Percentiles rank a stretch among this genome's conserved stretches.
These are phyloP conservation scores for Spinacia oleracea DNA, from an alignment of 179 eudicot species.

Conservation along the genomic window DNA sequence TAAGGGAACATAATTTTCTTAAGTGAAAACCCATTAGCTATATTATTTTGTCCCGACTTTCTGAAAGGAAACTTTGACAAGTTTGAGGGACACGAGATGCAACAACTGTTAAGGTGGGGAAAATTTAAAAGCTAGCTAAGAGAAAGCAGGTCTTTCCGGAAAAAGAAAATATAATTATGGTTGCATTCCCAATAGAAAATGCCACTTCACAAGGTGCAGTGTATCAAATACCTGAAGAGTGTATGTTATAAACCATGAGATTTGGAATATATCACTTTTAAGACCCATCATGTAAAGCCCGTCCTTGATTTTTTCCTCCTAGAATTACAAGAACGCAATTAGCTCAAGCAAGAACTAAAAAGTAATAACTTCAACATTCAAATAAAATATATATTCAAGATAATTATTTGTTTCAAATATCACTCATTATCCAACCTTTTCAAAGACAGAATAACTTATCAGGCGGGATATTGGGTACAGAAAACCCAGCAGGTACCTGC, in stretches of 20 bases:
- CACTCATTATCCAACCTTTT: slow-evolving; percentile 64
- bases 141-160: not conserved
- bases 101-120: not conserved
- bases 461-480: slow-evolving; percentile 96
- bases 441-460: slow-evolving; percentile 88
- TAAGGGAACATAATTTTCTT: too few relatives aligned
- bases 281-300: slow-evolving; percentile 99
- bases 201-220: not conserved
- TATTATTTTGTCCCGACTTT: too few relatives aligned
- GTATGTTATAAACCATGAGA: slow-evolving; percentile 95
- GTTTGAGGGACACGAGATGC: too few relatives aligned
- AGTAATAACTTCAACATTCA: not conserved
- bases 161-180: not conserved
- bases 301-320: slow-evolving; percentile 97
- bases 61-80: not conserved
- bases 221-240: slow-evolving; percentile 62
- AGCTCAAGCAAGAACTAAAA: not conserved
- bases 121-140: not conserved
- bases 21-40: too few relatives aligned
- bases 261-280: slow-evolving; percentile 69
- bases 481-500: slow-evolving; percentile 94
- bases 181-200: not conserved
- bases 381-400: not conserved
- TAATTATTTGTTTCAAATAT: not conserved
- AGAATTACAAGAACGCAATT: slow-evolving; percentile 33